Conservation (phyloP, 129 eudicot species). For the Lonicera japonica region DNA sequence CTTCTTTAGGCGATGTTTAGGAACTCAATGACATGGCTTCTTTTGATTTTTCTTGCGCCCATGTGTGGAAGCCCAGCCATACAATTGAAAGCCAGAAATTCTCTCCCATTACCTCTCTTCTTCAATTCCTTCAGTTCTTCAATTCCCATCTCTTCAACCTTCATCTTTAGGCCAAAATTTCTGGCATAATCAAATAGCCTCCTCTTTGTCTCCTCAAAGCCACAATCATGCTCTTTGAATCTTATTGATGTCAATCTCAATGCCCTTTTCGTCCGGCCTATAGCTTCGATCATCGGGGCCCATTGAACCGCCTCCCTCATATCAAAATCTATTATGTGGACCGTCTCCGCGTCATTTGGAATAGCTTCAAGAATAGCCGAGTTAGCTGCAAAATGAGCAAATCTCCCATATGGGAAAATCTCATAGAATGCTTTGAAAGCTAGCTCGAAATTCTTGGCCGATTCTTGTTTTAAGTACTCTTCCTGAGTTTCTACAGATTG, state of each 20-base stretch:
- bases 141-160: conserved; percentile 30
- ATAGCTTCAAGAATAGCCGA: conserved; percentile 50
- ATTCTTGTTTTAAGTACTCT: conserved; percentile 36
- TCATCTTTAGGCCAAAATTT: conserved; percentile 25
- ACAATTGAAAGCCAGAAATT: conserved; percentile 54
- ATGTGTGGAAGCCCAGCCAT: conserved; percentile 55
- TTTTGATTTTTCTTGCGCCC: conserved; percentile 32
- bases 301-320: conserved; percentile 56
- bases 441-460: conserved; percentile 29
- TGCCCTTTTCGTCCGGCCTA: conserved; percentile 17
- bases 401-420: conserved; percentile 43
- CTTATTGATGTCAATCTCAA: conserved; percentile 41
- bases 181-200: conserved; percentile 33
- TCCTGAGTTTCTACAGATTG: conserved; percentile 31
- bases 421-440: conserved; percentile 47
- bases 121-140: conserved; percentile 18
- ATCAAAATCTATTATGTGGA: conserved; percentile 57
- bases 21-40: conserved; percentile 31
- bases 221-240: conserved; percentile 19
- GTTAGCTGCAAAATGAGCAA: conserved; percentile 59
- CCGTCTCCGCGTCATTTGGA: conserved; percentile 18
- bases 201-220: conserved; percentile 36
- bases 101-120: conserved; percentile 15
- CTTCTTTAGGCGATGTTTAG: conserved; percentile 28
- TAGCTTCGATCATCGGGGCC: conserved; percentile 50